Evolutionary conservation across 495 filamentous ascomycete species (phyloP).

Genomic region (Aspergillus cavernicola): DNA sequence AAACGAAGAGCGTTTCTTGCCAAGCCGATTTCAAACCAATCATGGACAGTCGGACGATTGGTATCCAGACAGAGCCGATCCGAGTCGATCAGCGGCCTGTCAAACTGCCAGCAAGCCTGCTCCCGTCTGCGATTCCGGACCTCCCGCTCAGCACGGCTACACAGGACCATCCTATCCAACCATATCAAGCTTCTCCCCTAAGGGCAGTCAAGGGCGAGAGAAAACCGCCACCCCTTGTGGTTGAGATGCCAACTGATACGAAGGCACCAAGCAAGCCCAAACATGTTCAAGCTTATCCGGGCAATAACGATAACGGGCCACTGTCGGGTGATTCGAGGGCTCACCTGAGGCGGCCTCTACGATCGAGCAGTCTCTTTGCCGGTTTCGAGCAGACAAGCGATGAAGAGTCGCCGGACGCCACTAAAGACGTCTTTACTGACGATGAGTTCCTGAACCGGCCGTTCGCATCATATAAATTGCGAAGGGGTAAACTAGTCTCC

Average conservation of each 20-base stretch:
- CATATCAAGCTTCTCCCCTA: slow-evolving; percentile 36
- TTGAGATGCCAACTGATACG: slow-evolving; percentile 14
- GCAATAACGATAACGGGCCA: slow-evolving; percentile 80
- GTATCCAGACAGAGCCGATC: slow-evolving; percentile 87
- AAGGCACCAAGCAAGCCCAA: slow-evolving; percentile 30
- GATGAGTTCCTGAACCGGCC: slow-evolving; percentile 44
- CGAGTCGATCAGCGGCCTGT: slow-evolving; percentile 68
- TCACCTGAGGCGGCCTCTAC: slow-evolving; percentile 62
- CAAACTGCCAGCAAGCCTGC: slow-evolving; percentile 71
- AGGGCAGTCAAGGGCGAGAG: slow-evolving; percentile 27
- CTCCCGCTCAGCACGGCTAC: slow-evolving; percentile 24
- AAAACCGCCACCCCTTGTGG: slow-evolving; percentile 14
- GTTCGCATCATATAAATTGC: slow-evolving; percentile 42
- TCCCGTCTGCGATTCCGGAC: slow-evolving; percentile 60
- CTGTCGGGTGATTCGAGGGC: slow-evolving; percentile 54
- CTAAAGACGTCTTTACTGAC: slow-evolving; percentile 48
- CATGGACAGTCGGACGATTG: slow-evolving; percentile 43
- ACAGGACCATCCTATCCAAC: slow-evolving; percentile 24
- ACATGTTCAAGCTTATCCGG: slow-evolving; percentile 66
- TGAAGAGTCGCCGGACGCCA: slow-evolving; percentile 34
- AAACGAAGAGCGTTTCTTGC: slow-evolving; percentile 57
- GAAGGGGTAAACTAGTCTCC: slow-evolving; percentile 40
- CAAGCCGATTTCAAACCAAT: slow-evolving; percentile 45
- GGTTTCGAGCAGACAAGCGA: slow-evolving; percentile 67
- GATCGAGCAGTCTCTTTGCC: slow-evolving; percentile 81